phyloP scores from a whole-genome alignment of 495 filamentous ascomycete genomes.

The Xylaria palmicola region DNA sequence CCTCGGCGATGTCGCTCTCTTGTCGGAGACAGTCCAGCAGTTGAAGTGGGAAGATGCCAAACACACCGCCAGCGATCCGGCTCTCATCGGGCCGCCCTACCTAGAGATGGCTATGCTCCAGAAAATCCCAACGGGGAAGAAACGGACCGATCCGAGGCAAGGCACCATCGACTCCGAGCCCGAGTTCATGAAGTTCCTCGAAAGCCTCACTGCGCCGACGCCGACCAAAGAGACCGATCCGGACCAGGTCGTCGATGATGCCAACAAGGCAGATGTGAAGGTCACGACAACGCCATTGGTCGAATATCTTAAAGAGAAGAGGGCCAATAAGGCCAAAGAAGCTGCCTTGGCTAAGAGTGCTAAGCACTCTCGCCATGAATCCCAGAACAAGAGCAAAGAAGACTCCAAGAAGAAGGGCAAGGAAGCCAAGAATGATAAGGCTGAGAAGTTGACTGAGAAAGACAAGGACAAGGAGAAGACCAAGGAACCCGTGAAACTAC shows the following conservation, averaged over 20 bases:
- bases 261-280: constrained; percentile 58
- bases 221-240: constrained; percentile 43
- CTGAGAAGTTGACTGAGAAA: constrained; percentile 46
- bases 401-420: constrained; percentile 58
- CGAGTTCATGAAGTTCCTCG: constrained; percentile 91
- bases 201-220: constrained; percentile 78
- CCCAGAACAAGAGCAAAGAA: constrained; percentile 46
- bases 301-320: constrained; percentile 86
- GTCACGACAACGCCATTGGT: constrained; percentile 83
- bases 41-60: constrained; percentile 71
- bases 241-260: constrained; percentile 53
- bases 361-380: constrained; percentile 49
- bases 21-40: constrained; percentile 65
- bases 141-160: constrained; percentile 77
- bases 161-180: constrained; percentile 95
- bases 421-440: constrained; percentile 57
- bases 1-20: constrained; percentile 54
- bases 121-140: constrained; percentile 66
- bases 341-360: constrained; percentile 45
- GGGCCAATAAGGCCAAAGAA: constrained; percentile 82
- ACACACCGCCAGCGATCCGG: constrained; percentile 63
- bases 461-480: constrained; percentile 55
- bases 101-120: constrained; percentile 83
- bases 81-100: constrained; percentile 68
- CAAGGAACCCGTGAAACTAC: constrained; percentile 77